Conservation (phyloP, 805 yeast species). For the Candida orba region DNA sequence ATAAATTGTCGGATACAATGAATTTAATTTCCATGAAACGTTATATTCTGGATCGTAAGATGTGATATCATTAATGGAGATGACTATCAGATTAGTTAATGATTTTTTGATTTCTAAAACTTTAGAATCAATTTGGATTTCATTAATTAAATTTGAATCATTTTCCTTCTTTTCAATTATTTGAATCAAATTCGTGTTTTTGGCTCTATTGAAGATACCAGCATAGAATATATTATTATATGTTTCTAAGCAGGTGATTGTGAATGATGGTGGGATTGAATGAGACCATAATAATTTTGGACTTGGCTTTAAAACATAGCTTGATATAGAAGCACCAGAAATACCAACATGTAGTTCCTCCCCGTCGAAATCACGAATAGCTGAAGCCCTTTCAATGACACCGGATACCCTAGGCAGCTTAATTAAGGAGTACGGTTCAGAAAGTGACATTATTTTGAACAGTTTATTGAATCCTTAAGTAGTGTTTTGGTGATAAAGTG, state of each 20-base stretch:
- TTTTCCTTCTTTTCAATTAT: constrained; percentile 15
- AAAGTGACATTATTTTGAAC: too few relatives aligned
- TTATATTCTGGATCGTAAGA: constrained; percentile 5
- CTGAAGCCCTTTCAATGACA: constrained; percentile 11
- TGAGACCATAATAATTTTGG: constrained; percentile 48
- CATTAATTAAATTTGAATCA: constrained; percentile 19
- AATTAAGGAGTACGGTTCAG: constrained; percentile 17
- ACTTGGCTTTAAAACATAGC: constrained; percentile 40
- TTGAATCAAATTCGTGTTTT: constrained; percentile 14
- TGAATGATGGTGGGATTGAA: constrained; percentile 39
- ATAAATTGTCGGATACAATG: constrained; percentile 12
- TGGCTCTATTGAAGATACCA: constrained; percentile 17
- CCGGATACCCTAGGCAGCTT: constrained; percentile 22
- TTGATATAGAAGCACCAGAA: constrained; percentile 23
- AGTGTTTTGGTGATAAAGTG: background rate
- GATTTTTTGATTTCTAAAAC: constrained; percentile 10
- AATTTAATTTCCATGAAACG: constrained; percentile 11
- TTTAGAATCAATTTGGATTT: constrained; percentile 8
- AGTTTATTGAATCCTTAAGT: too few relatives aligned
- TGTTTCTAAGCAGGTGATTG: constrained; percentile 25
- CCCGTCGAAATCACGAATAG: constrained; percentile 9
- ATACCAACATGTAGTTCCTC: constrained; percentile 21
- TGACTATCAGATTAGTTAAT: constrained; percentile 7
- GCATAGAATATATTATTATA: constrained; percentile 5
- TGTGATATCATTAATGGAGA: constrained; percentile 7